A percentile compares a stretch with the other conserved stretches of the same genome.
phyloP scores from a whole-genome alignment of 1,284 basidiomycete species.

The Hypsizygus ulmarius region DNA sequence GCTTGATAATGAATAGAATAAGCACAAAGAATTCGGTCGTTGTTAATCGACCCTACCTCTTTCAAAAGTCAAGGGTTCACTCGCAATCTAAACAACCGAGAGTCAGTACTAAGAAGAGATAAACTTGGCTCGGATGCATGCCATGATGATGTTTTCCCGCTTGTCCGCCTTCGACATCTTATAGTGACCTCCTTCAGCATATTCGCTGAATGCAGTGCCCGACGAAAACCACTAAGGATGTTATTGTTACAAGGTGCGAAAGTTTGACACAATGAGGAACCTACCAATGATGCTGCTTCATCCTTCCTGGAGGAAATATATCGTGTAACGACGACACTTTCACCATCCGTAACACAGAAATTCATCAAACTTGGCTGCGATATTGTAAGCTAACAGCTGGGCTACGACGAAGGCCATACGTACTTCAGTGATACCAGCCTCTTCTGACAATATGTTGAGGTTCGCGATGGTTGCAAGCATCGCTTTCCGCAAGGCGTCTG shows the following conservation, averaged over 20 bases:
- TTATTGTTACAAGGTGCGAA: conserved; percentile 4
- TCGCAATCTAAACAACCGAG: conserved; percentile 59
- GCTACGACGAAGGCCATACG: conserved; percentile 26
- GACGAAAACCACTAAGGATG: conserved; percentile 84
- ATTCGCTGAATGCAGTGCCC: conserved; percentile 92
- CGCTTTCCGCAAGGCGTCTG: conserved; percentile 65
- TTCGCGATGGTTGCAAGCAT: conserved; percentile 85
- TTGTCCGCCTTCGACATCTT: conserved; percentile 97
- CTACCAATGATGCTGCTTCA: conserved; percentile 87
- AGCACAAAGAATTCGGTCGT: neutral
- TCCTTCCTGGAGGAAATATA: conserved; percentile 92
- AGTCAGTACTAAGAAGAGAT: neutral
- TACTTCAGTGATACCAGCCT: conserved; percentile 68
- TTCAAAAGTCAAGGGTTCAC: conserved; percentile 93
- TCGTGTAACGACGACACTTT: conserved; percentile 89
- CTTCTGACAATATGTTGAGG: conserved; percentile 76
- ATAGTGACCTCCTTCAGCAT: conserved; percentile 84
- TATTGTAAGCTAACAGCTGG: conserved; percentile 7
- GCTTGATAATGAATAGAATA: conserved; percentile 40
- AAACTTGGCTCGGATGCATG: conserved; percentile 25
- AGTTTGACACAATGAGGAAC: conserved; percentile 17
- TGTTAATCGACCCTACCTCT: conserved; percentile 54
- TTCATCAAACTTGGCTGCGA: conserved; percentile 87
- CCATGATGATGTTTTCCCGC: conserved; percentile 92
- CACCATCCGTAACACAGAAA: conserved; percentile 94